Evolutionary conservation across 2,329 filamentous ascomycete species (phyloP), one percentile per base, ranked within the genome.

Genomic region (Aspergillus pseudoterreus): DNA sequence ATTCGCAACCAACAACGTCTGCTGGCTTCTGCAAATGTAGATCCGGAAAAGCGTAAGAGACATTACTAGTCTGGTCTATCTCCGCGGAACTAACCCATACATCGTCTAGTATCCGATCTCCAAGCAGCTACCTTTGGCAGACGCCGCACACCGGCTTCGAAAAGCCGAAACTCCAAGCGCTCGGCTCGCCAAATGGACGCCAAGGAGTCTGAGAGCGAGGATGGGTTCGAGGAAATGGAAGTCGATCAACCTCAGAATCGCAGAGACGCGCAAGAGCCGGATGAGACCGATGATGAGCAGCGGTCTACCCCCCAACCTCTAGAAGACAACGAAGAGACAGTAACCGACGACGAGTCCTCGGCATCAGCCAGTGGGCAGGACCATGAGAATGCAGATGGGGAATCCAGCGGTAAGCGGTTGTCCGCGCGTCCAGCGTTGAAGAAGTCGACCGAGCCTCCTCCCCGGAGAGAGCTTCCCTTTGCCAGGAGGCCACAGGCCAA

Each of bases 1-100:
- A 84, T 85, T 45, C 71, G 83, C 45, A 82, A 84, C 58, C 81
- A 84, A 64, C 80, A 82, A 60, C 75, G 82, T 19, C 65, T 84
- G 5, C 63, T 85, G 12, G 74, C 76, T 14, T 71, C 73, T 27
- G 78, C 77, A 8, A 78, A 78, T 49, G 57, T 75, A 15, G 72
- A 80, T 59, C 58, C 61, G 22, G 58, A 57, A 22, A 69, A 67
- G 66, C 59, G 67, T 75, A 63, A 51, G 55, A 17, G 17, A n/a
- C 33, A 22, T 24, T 24, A 43, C 19, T 17, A 38, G 14, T 19
- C 33, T 43, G 30, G 17, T 39, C 8, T n/a, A 38, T 17, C 14
- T 11, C 17, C 2, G n/a, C 36, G 4, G 15, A 44, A 17, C 39
- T 52, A 35, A 52, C 43, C 4, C 15, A 17, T 22, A 9, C 6